These are phyloP conservation scores for Aspergillus diversus DNA, from an alignment of 495 filamentous ascomycete genomes.

Conservation along the genomic window DNA sequence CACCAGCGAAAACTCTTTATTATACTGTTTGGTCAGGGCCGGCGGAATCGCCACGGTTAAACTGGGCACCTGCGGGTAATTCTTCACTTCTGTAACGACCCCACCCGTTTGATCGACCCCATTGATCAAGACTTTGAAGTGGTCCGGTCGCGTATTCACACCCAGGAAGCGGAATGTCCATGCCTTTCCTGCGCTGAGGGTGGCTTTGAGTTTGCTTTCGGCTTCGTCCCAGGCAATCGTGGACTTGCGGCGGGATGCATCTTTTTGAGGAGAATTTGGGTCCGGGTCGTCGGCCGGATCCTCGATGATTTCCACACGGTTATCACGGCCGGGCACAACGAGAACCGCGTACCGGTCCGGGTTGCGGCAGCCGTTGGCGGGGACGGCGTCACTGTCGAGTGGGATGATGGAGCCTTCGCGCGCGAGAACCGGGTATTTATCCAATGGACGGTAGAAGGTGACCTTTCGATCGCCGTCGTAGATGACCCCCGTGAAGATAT, in stretches of 20 bases:
- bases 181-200: background rate
- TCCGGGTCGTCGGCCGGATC: slow-evolving; percentile 26
- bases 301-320: slow-evolving; percentile 45
- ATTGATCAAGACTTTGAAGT: background rate
- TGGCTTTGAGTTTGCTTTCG: background rate
- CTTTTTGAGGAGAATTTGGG: slow-evolving; percentile 4
- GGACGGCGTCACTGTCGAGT: slow-evolving; percentile 39
- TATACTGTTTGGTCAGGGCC: no score
- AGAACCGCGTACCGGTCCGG: slow-evolving; percentile 47
- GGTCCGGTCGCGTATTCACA: background rate
- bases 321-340: slow-evolving; percentile 57
- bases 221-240: background rate
- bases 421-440: slow-evolving; percentile 53
- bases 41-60: background rate
- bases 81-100: background rate
- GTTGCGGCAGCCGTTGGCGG: slow-evolving; percentile 45
- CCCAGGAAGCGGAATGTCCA: slow-evolving; percentile 2
- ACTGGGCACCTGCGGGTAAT: background rate
- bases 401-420: slow-evolving; percentile 59
- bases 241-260: background rate
- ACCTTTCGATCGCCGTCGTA: slow-evolving; percentile 57
- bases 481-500: slow-evolving; percentile 54
- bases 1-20: slow-evolving; percentile 35
- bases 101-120: background rate
- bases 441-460: slow-evolving; percentile 45